Percentiles rank a stretch among this genome's conserved stretches.
phyloP scores from a whole-genome alignment of 2,329 filamentous ascomycete species.

The Clonostachys solani region DNA sequence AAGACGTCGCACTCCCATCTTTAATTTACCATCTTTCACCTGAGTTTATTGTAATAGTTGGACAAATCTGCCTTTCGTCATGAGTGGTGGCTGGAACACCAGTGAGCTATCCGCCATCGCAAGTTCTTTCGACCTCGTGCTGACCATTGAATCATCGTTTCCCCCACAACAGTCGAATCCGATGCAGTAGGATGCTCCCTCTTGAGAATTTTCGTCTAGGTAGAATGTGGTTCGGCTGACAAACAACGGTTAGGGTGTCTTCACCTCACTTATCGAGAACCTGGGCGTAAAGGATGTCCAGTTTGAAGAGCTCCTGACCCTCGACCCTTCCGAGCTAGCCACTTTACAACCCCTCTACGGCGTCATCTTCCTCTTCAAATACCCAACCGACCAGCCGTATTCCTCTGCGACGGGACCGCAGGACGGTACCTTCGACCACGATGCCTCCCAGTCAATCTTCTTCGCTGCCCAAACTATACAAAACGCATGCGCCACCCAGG shows the following conservation, averaged over 20 bases:
- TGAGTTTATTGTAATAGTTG: background rate
- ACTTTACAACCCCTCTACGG: slow-evolving; percentile 80
- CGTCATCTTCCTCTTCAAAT: slow-evolving; percentile 99
- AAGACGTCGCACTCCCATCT: too few species aligned
- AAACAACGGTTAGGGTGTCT: slow-evolving; percentile 65
- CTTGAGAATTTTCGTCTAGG: slow-evolving; percentile 1
- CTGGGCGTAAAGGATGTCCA: slow-evolving; percentile 92
- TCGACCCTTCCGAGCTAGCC: slow-evolving; percentile 72
- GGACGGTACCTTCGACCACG: slow-evolving; percentile 78
- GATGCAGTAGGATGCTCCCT: slow-evolving; percentile 67
- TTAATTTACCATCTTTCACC: background rate
- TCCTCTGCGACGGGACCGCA: slow-evolving; percentile 58
- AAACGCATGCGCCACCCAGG: slow-evolving; percentile 96
- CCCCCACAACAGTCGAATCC: slow-evolving; percentile 66
- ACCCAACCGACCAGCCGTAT: slow-evolving; percentile 66
- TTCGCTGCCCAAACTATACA: slow-evolving; percentile 98
- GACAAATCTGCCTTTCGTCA: slow-evolving; percentile 16
- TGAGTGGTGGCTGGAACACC: slow-evolving; percentile 92
- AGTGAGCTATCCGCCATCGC: slow-evolving; percentile 43
- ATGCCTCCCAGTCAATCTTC: slow-evolving; percentile 73
- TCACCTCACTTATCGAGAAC: slow-evolving; percentile 89
- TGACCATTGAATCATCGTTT: slow-evolving; percentile 9
- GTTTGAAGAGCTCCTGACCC: slow-evolving; percentile 90
- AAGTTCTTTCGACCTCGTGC: slow-evolving; percentile 1
- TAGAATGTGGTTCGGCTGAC: background rate